Evolutionary conservation across 352 stramenopile genomes (phyloP), one percentile per base, ranked within the genome.

Genomic region (Phytophthora melonis): DNA sequence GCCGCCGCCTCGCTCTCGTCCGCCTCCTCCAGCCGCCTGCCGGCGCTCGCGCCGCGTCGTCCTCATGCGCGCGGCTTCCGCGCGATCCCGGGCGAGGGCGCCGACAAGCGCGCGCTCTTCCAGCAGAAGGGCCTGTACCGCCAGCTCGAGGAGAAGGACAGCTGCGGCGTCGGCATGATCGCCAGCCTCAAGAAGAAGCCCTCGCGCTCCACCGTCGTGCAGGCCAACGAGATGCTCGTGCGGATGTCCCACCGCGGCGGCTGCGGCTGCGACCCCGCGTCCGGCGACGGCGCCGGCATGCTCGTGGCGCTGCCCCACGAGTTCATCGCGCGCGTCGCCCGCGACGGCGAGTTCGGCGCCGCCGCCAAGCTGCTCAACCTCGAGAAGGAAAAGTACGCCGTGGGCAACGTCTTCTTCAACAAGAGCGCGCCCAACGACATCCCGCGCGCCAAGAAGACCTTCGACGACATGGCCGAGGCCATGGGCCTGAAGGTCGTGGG

Each of bases 211-310:
- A 97, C 86, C 32, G 96, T 99, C 21, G 86, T 98, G 30, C 91
- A 98, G 77, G 96, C 97, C 21, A 98, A 99, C 83, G 94, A 99
- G 78, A 99, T 99, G 97, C 89, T 99, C 32, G 92, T 99, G 67
- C 90, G 97, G 32, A 99, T 99, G 97, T 97, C 91, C 53, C 97
- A 99, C 85, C 84, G 97, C 58, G 87, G 97, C 53, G 97, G 96
- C 61, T 99, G 97, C 70, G 97, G 97, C 55, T 99, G 97, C 74
- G 97, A 99, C 78, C 95, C 97, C 13, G 96, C 95, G 59, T 98
- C 93, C 23, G 97, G 96, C 53, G 94, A 98, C 78, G 93, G 78
- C 53, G 81, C 81, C 49, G 97, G 97, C 72, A 98, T 99, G 88
- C 82, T 99, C n/a, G 95, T 99, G 52, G 96, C 91, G 47, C 92